A percentile compares a stretch with the other conserved stretches of the same genome.
These are phyloP conservation scores for Isatis tinctoria DNA, from an alignment of 345 rosid genomes.

Conservation along the genomic window DNA sequence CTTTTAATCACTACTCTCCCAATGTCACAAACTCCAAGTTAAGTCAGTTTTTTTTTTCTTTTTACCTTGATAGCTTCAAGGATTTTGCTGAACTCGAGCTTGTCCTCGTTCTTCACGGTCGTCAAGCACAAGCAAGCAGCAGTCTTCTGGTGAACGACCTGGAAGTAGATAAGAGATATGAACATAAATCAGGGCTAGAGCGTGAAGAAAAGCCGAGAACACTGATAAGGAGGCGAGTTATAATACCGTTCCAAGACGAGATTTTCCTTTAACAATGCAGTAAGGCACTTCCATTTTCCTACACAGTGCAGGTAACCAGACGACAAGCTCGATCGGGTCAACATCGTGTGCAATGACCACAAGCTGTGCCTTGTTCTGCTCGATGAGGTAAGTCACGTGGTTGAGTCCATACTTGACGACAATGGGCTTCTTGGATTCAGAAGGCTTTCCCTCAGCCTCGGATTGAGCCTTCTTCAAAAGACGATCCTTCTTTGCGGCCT, in stretches of 20 bases:
- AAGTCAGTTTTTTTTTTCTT: no score
- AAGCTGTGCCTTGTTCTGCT: conserved; percentile 74
- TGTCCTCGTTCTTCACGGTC: conserved; percentile 76
- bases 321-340: conserved; percentile 77
- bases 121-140: conserved; percentile 60
- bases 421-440: conserved; percentile 66
- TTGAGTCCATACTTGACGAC: conserved; percentile 68
- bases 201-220: background rate
- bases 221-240: background rate
- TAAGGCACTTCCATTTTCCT: conserved; percentile 88
- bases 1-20: background rate
- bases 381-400: conserved; percentile 68
- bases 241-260: conserved; percentile 67
- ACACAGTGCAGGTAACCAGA: conserved; percentile 78
- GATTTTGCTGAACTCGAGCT: conserved; percentile 69
- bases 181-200: background rate
- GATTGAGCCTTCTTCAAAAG: conserved; percentile 60
- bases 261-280: conserved; percentile 73
- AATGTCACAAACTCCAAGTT: background rate
- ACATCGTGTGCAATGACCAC: conserved; percentile 85
- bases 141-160: conserved; percentile 67
- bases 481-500: conserved; percentile 62
- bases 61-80: conserved; percentile 77
- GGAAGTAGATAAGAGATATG: background rate
- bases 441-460: conserved; percentile 56